Percentiles rank a stretch among this genome's conserved stretches.
Conservation (phyloP, 257 asterid species). For the Nemophila menziesii region DNA sequence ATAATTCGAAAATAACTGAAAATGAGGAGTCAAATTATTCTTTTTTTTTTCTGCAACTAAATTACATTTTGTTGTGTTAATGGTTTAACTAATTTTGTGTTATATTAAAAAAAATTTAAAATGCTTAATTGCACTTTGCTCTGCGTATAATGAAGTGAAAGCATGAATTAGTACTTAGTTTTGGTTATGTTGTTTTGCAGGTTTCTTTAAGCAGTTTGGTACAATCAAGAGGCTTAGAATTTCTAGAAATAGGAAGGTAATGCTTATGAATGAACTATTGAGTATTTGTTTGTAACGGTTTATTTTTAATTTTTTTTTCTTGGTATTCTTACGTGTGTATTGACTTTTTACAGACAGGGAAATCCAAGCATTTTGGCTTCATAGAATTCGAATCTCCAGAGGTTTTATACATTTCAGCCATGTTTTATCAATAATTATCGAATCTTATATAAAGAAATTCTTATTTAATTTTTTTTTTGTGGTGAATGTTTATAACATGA, state of each 20-base stretch:
- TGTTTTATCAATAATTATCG: not conserved
- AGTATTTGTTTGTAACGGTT: too few species aligned
- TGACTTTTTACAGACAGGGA: slow-evolving; percentile 78
- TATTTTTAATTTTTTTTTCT: not conserved
- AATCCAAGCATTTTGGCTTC: slow-evolving; percentile 89
- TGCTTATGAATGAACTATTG: slow-evolving; percentile 2
- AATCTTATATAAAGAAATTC: not conserved
- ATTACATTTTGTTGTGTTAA: too few species aligned
- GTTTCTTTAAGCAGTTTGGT: slow-evolving; percentile 90
- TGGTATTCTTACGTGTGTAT: too few species aligned
- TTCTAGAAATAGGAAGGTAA: slow-evolving; percentile 83
- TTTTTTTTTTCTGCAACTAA: too few species aligned
- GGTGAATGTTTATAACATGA: not conserved
- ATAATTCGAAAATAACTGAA: too few species aligned
- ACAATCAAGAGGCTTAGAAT: slow-evolving; percentile 67
- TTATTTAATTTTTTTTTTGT: not conserved
- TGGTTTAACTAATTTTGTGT: too few species aligned
- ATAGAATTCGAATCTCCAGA: slow-evolving; percentile 83
- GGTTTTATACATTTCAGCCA: slow-evolving; percentile 31
- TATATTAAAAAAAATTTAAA: too few species aligned
- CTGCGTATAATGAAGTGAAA: not conserved
- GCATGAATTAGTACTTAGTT: not conserved
- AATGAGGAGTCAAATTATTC: too few species aligned
- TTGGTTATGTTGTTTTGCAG: slow-evolving; percentile 30
- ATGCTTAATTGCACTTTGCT: too few species aligned